These are phyloP conservation scores for Suillus subalutaceus DNA, from an alignment of 768 basidiomycete genomes.

Conservation along the genomic window DNA sequence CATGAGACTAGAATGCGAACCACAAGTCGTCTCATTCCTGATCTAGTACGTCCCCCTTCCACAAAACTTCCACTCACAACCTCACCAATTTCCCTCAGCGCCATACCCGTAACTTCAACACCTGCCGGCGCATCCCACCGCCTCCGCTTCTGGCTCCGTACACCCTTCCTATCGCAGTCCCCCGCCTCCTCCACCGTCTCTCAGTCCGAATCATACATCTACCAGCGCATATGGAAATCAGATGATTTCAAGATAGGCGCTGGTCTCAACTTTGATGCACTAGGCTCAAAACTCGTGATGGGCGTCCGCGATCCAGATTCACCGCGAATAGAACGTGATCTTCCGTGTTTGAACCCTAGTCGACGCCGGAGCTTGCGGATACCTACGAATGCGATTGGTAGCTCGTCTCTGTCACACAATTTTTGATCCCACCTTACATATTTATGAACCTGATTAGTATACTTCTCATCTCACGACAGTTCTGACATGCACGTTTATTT, in stretches of 20 bases:
- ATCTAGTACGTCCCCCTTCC: slow-evolving; percentile 52
- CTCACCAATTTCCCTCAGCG: slow-evolving; percentile 34
- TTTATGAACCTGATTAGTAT: neutral
- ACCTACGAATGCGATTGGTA: neutral
- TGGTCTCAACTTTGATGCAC: slow-evolving; percentile 53
- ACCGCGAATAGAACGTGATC: slow-evolving; percentile 13
- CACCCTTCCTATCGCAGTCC: slow-evolving; percentile 38
- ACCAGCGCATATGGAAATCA: slow-evolving; percentile 67
- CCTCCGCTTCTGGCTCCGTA: slow-evolving; percentile 65
- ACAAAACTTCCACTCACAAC: slow-evolving; percentile 6
- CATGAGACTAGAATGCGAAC: slow-evolving; percentile 58
- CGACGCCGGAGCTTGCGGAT: slow-evolving; percentile 18
- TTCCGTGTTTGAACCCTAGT: slow-evolving; percentile 9
- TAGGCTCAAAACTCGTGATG: slow-evolving; percentile 54
- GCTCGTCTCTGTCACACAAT: slow-evolving; percentile 7
- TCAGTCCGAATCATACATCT: slow-evolving; percentile 55
- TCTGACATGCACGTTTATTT: neutral
- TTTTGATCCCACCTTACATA: slow-evolving; percentile 8
- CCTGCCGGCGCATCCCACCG: slow-evolving; percentile 63
- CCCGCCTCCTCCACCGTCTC: slow-evolving; percentile 32
- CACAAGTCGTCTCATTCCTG: slow-evolving; percentile 54
- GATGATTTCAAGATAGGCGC: slow-evolving; percentile 65
- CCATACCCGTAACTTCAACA: slow-evolving; percentile 55
- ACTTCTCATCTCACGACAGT: neutral
- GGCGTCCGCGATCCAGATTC: slow-evolving; percentile 36